Base-by-base conservation (phyloP, 2,329 filamentous ascomycete genomes). In the Stenocarpella maydis region DNA sequence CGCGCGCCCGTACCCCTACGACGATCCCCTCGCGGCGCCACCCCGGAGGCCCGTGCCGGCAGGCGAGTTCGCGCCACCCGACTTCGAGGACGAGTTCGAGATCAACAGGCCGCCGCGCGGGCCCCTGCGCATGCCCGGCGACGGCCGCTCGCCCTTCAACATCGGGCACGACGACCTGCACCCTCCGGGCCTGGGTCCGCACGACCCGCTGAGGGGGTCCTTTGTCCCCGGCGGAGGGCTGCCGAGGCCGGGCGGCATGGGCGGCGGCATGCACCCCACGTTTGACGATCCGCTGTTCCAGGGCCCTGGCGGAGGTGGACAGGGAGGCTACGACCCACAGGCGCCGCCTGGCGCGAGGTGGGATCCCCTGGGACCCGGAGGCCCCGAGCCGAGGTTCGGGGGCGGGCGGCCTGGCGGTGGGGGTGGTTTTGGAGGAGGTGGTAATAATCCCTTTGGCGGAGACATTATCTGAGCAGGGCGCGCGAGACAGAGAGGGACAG, bases 31-130 rank as follows among this genome's bases (percentile, higher is more conserved):
- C 43, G 88, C 86, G 14, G 86, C 83, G 1, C 87, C 87, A 17
- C 89, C 86, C 0, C 84, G 87, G 50, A 84, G 84, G 24, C 92
- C 92, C 1, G 77, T 89, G 19, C 94, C 95, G 0, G 81, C 86
- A 0, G 90, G 85, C 12, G 92, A 95, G 73, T 94, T 97, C 73
- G 89, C 91, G 0, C 95, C 95, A 0, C 96, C 96, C 0, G 93
- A 89, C 24, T 98, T 98, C 73, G 96, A 98, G 73, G 95, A 99
- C 77, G 94, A 98, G 76, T 91, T 94, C 75, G 93, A 98, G 72
- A 86, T 98, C 70, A 90, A 92, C 71, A 85, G 90, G 1, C 92
- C 90, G 0, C 85, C 87, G 3, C 87, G 90, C 12, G 84, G 85
- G 72, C 53, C 47, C 7, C 52, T 69, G 8, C 67, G 67, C 6